phyloP scores from a whole-genome alignment of 1,139 yeast genomes.

The Saccharomyces hybrid region DNA sequence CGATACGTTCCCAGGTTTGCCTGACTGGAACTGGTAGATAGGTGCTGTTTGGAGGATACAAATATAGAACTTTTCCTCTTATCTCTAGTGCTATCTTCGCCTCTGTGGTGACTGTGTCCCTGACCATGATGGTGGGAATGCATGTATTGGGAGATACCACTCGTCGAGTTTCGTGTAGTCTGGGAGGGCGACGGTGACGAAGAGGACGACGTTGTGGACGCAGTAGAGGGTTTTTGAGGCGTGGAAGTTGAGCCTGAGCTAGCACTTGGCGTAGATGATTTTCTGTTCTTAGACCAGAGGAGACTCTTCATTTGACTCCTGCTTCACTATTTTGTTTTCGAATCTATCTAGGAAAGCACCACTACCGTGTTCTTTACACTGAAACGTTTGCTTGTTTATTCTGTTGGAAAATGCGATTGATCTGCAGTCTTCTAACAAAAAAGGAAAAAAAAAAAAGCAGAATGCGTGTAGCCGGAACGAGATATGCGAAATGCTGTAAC shows the following conservation, averaged over 20 bases:
- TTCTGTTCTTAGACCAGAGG: conserved; percentile 11
- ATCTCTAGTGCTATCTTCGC: background rate
- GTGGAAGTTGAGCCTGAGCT: conserved; percentile 3
- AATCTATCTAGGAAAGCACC: background rate
- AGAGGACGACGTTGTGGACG: background rate
- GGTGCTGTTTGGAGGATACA: conserved; percentile 2
- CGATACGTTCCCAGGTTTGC: background rate
- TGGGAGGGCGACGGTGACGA: background rate
- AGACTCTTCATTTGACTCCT: conserved; percentile 9
- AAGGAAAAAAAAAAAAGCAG: background rate
- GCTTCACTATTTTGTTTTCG: background rate
- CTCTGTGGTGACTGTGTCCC: background rate
- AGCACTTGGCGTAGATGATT: conserved; percentile 4
- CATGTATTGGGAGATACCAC: background rate
- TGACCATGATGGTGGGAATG: background rate
- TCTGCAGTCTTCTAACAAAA: background rate
- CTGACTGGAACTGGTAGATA: conserved; percentile 4
- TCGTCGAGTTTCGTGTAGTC: background rate
- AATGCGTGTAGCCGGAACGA: background rate
- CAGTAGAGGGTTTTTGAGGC: background rate
- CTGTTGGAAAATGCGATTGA: background rate
- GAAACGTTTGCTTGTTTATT: background rate
- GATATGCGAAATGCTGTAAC: background rate
- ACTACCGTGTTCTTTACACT: background rate
- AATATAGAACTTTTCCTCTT: conserved; percentile 5